Evolutionary conservation across 129 eudicot genomes (phyloP).

Genomic region (Smallanthus sonchifolius): DNA sequence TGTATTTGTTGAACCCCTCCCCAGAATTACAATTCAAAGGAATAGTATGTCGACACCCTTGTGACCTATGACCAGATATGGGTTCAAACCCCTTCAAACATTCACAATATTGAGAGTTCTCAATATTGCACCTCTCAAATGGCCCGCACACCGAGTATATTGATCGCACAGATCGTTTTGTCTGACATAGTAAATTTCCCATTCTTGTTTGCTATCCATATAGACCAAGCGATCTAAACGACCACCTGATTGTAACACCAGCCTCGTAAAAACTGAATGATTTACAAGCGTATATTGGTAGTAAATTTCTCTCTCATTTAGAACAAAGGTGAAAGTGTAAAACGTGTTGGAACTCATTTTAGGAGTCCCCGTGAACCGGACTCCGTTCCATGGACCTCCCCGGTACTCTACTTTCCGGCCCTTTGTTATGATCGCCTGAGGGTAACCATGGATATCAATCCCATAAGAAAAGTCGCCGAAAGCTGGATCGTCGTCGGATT

Average conservation of each 20-base stretch:
- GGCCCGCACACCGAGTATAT: slow-evolving; percentile 41
- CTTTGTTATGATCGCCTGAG: not conserved
- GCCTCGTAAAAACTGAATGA: not conserved
- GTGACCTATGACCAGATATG: slow-evolving; percentile 27
- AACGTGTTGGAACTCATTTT: not conserved
- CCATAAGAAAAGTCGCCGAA: not conserved
- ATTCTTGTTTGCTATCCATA: slow-evolving; percentile 11
- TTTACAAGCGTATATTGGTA: not conserved
- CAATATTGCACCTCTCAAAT: slow-evolving; percentile 32
- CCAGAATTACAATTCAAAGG: slow-evolving; percentile 28
- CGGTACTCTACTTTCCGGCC: not conserved
- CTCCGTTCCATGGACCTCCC: not conserved
- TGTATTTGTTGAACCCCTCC: slow-evolving; percentile 34
- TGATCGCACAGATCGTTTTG: slow-evolving; percentile 25
- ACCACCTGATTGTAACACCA: slow-evolving; percentile 16
- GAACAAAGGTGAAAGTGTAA: not conserved
- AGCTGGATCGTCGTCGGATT: not conserved
- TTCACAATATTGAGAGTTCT: slow-evolving; percentile 22
- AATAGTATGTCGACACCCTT: slow-evolving; percentile 38
- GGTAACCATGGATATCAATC: not conserved
- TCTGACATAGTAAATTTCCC: not conserved
- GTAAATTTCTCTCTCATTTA: not conserved
- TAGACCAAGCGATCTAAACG: slow-evolving; percentile 1
- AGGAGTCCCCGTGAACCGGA: not conserved
- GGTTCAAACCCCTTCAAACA: slow-evolving; percentile 48